Base-by-base conservation (phyloP, 2,329 filamentous ascomycete species). In the Fusarium napiforme region DNA sequence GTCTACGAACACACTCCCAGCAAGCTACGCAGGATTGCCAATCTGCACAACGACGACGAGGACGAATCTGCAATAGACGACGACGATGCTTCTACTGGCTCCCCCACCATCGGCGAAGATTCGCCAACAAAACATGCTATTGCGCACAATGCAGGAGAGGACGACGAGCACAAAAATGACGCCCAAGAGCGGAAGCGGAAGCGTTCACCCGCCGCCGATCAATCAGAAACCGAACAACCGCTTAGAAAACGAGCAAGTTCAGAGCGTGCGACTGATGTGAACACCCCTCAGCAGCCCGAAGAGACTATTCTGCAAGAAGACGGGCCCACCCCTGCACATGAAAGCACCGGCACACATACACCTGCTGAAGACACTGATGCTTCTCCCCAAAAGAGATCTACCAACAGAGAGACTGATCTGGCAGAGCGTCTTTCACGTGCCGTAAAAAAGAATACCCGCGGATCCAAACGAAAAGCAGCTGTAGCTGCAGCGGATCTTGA, bases 1-100 rank as follows among this genome's bases (percentile, higher is more conserved):
- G 81, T 83, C 62, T 89, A 90, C 72, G 90, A 93, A 76, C 89
- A 88, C 74, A 94, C 91, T 61, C 93, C 93, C 7, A 95, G 92
- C 86, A 96, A 95, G 84, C 87, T 95, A 67, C 90, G 90, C 74
- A 89, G 92, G 69, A 77, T 79, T 16, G 77, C 81, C 40, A 75
- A 78, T 26, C 74, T 78, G 69, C 75, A 81, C 71, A 82, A 82
- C n/a, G 76, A 81, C 61, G 74, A 82, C 67, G 76, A 82, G 57
- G 83, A 83, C 30, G 84, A 86, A 30, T 83, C 81, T 32, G 78
- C 81, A 23, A 84, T 83, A 30, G 85, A 83, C 45, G 83, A 83
- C 70, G 78, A 86, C 78, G 78, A 69, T n/a, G 66, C 36, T 40
- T 85, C 84, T 34, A 75, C 79, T 69, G 79, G 77, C 30, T 84